Evolutionary conservation across 768 basidiomycete species (phyloP).

Genomic region (Lanmaoa pseudosensibilis): DNA sequence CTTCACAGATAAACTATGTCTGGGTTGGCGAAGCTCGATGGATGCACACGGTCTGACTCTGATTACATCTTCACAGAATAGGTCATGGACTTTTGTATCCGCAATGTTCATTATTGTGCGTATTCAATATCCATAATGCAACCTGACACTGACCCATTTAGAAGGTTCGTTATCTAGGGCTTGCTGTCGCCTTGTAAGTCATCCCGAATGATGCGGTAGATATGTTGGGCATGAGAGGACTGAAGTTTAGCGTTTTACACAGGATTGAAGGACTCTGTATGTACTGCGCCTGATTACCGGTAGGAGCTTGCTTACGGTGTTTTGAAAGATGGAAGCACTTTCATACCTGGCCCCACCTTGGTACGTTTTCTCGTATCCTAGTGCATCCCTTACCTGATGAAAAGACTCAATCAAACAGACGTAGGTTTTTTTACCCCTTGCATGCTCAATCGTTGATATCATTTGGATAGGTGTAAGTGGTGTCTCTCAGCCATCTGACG

Average conservation of each 20-base stretch:
- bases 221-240: not conserved
- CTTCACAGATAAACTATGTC: constrained; percentile 11
- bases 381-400: not conserved
- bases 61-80: constrained; percentile 8
- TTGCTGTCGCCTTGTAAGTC: constrained; percentile 12
- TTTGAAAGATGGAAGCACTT: constrained; percentile 16
- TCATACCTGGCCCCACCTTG: constrained; percentile 18
- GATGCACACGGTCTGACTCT: not conserved
- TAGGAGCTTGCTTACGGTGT: not conserved
- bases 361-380: not conserved
- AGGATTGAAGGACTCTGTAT: constrained; percentile 12
- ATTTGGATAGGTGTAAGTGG: constrained; percentile 17
- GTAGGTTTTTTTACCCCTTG: constrained; percentile 7
- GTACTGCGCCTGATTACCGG: not conserved
- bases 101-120: constrained; percentile 17
- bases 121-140: not conserved
- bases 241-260: not conserved
- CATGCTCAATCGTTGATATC: not conserved
- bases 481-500: not conserved
- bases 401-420: constrained; percentile 3
- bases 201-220: not conserved
- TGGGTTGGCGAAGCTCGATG: constrained; percentile 15
- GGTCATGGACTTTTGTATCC: constrained; percentile 17
- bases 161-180: constrained; percentile 23
- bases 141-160: not conserved